Base-by-base conservation (phyloP, 108 stramenopile species). In the Licmophora abbreviata region DNA sequence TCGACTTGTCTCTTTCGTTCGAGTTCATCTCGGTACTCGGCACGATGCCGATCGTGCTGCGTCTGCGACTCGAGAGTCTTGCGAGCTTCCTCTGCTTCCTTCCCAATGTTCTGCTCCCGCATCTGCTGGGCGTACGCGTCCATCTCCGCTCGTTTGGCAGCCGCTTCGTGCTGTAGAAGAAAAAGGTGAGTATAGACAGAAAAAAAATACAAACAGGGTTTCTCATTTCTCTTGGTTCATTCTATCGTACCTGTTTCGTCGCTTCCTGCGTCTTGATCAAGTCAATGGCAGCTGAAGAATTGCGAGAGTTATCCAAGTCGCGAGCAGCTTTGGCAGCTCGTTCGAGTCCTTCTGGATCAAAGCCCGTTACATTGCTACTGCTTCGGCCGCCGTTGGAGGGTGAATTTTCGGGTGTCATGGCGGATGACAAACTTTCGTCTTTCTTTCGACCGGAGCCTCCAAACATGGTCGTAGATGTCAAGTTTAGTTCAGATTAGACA, bases 1-100 rank as follows among this genome's bases (percentile, higher is more conserved):
- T 97, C 96, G n/a, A 91, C 92, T 68, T 94, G 86, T 54, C 94
- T 69, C 73, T 95, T 94, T 41, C 97, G 80, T 68, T 97, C 97
- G 54, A 97, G 73, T 69, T 97, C 81, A 70, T 97, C 95, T 58
- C 68, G 67, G 58, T 95, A 95, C 52, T 95, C 88, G 12, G 77
- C 80, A 54, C 89, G 54, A 56, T 84, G 76, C 55, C 86, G 73
- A 52, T 94, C 90, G 66, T 95, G 92, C 66, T 97, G 92, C 20
- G 92, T 92, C 73, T 95, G 91, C 10, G 88, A 78, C 64, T 94
- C 90, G 36, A 95, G 61, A 1, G 94, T 95, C 68, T 93, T 94
- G 18, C 93, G 68, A 24, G 95, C 95, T 58, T 94, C 92, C 45
- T 94, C 91, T 2, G 78, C 95, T 75, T 96, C 95, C 20, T 86